These are phyloP conservation scores for Giardia duodenalis DNA, from an alignment of 208 protist genomes.

Conservation along the genomic window DNA sequence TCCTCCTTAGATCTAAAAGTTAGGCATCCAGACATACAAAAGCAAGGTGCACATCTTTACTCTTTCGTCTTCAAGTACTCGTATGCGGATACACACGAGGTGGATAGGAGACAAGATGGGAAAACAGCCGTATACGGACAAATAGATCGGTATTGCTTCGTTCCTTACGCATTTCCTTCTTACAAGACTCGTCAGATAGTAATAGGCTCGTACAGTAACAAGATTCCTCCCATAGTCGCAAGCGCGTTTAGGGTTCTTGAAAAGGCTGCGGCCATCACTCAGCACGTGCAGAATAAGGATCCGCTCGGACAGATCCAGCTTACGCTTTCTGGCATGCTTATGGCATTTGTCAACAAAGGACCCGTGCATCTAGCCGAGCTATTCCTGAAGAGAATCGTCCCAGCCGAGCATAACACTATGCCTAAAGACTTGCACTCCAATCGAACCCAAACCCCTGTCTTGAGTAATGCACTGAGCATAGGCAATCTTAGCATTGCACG, in stretches of 20 bases:
- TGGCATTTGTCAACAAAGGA: not conserved
- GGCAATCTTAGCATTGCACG: too few species aligned
- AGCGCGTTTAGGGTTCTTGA: not conserved
- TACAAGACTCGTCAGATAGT: not conserved
- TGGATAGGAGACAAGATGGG: too few species aligned
- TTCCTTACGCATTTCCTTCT: not conserved
- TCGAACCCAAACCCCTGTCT: too few species aligned
- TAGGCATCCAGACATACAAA: too few species aligned
- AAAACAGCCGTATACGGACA: not conserved
- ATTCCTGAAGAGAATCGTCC: not conserved
- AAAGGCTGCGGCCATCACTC: not conserved
- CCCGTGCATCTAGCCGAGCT: not conserved
- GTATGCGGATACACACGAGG: not conserved
- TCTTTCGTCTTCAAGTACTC: not conserved
- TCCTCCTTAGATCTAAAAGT: too few species aligned
- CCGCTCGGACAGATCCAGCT: not conserved
- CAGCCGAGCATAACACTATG: too few species aligned
- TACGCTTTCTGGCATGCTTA: not conserved
- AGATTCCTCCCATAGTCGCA: not conserved
- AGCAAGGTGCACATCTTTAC: too few species aligned
- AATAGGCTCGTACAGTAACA: not conserved
- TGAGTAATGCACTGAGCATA: too few species aligned
- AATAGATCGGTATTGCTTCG: constrained; percentile 1
- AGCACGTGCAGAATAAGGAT: not conserved
- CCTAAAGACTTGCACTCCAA: too few species aligned